Evolutionary conservation across 345 rosid genomes (phyloP).

Genomic region (Salix arbutifolia): DNA sequence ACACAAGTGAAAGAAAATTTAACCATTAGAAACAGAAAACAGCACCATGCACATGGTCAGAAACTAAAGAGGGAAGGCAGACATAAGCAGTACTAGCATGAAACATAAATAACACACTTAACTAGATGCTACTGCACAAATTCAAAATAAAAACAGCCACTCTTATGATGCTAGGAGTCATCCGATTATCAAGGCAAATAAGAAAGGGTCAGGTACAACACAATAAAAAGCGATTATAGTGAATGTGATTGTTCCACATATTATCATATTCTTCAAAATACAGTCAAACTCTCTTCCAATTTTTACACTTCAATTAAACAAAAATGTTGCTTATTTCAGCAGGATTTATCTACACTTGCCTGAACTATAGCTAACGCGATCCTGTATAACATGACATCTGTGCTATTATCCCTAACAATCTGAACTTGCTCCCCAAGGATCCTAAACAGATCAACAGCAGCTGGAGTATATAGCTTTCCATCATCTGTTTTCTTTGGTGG

Average conservation of each 20-base stretch:
- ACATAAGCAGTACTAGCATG: neutral
- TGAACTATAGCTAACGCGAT: slow-evolving; percentile 90
- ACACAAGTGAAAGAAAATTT: neutral
- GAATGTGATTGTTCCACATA: neutral
- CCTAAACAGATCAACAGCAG: slow-evolving; percentile 98
- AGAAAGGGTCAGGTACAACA: neutral
- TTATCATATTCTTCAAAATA: neutral
- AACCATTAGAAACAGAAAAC: neutral
- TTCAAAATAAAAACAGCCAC: neutral
- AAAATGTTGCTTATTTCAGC: neutral
- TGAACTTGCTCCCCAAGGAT: slow-evolving; percentile 99
- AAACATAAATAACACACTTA: slow-evolving; percentile 7
- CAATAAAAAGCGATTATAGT: neutral
- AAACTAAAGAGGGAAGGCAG: neutral
- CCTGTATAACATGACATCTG: slow-evolving; percentile 94
- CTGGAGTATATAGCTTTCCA: slow-evolving; percentile 97
- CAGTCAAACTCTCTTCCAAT: neutral
- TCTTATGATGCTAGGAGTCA: neutral
- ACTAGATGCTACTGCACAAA: neutral
- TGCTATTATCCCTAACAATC: slow-evolving; percentile 95
- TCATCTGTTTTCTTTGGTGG: slow-evolving; percentile 98
- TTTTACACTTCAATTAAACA: neutral
- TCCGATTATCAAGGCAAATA: neutral
- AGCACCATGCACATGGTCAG: neutral
- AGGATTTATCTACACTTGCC: slow-evolving; percentile 34